Conservation (phyloP, 2,329 filamentous ascomycete genomes). For the Pezicula neosporulosa region DNA sequence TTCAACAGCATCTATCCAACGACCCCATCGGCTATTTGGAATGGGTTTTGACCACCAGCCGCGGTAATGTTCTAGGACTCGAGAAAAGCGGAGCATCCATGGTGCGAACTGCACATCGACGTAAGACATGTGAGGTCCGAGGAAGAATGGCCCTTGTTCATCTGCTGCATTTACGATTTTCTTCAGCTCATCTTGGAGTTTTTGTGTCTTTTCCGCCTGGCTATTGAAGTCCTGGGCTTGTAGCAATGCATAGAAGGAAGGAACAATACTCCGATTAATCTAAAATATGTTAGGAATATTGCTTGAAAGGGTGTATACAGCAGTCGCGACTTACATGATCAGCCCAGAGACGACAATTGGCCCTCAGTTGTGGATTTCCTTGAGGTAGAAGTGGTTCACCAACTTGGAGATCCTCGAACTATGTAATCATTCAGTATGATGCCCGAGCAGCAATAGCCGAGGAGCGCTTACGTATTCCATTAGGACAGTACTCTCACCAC, state of each 20-base stretch:
- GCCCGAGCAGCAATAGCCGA: not conserved
- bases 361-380: constrained; percentile 61
- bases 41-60: constrained; percentile 35
- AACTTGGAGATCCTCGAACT: constrained; percentile 71
- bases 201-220: constrained; percentile 55
- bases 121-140: constrained; percentile 30
- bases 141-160: constrained; percentile 29
- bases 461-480: constrained; percentile 71
- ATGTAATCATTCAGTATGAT: not conserved
- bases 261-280: constrained; percentile 75
- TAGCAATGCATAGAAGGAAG: constrained; percentile 71
- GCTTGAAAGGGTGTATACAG: not conserved
- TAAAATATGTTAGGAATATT: constrained; percentile 28
- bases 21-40: constrained; percentile 30
- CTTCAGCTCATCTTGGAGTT: constrained; percentile 63
- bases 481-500: constrained; percentile 76
- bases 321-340: constrained; percentile 59
- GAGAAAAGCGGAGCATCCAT: constrained; percentile 34
- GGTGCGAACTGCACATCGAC: constrained; percentile 37
- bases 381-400: constrained; percentile 61
- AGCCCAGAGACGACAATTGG: constrained; percentile 75
- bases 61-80: constrained; percentile 34
- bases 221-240: constrained; percentile 58
- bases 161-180: constrained; percentile 32
- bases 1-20: constrained; percentile 35